Conservation (phyloP, 768 basidiomycete species). For the Tylopilus cervinicoccineus region DNA sequence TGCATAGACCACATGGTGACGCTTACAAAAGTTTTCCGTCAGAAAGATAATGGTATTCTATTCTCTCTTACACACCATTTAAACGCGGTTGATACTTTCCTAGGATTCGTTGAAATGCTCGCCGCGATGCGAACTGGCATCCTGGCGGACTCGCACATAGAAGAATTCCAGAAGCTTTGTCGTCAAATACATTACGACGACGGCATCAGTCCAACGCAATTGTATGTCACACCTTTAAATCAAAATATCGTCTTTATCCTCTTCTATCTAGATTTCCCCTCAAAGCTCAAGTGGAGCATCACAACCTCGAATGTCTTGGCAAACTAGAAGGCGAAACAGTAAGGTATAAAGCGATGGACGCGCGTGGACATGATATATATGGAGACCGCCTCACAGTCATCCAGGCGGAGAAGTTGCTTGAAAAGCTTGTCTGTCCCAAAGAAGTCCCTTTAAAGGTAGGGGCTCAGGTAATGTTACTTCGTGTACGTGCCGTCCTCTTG, state of each 20-base stretch:
- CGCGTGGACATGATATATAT: slow-evolving; percentile 40
- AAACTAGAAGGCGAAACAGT: slow-evolving; percentile 25
- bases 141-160: slow-evolving; percentile 60
- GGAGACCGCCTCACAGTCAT: slow-evolving; percentile 28
- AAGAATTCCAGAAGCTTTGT: slow-evolving; percentile 61
- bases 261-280: slow-evolving; percentile 23
- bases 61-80: neutral
- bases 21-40: slow-evolving; percentile 68
- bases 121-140: slow-evolving; percentile 95
- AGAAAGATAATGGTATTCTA: slow-evolving; percentile 51
- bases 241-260: neutral
- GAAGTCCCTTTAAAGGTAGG: slow-evolving; percentile 51
- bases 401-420: slow-evolving; percentile 34
- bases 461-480: slow-evolving; percentile 78
- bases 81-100: neutral
- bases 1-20: slow-evolving; percentile 46
- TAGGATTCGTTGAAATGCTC: slow-evolving; percentile 92
- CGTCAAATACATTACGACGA: slow-evolving; percentile 70
- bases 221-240: slow-evolving; percentile 47
- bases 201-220: slow-evolving; percentile 81
- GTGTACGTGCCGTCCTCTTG: slow-evolving; percentile 17
- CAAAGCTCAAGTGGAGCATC: slow-evolving; percentile 24
- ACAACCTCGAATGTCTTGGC: slow-evolving; percentile 21
- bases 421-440: slow-evolving; percentile 47
- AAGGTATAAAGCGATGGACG: slow-evolving; percentile 42